Evolutionary conservation across 163 green algal species (phyloP), one percentile per base, ranked within the genome.

Genomic region (Scenedesmus sp.): DNA sequence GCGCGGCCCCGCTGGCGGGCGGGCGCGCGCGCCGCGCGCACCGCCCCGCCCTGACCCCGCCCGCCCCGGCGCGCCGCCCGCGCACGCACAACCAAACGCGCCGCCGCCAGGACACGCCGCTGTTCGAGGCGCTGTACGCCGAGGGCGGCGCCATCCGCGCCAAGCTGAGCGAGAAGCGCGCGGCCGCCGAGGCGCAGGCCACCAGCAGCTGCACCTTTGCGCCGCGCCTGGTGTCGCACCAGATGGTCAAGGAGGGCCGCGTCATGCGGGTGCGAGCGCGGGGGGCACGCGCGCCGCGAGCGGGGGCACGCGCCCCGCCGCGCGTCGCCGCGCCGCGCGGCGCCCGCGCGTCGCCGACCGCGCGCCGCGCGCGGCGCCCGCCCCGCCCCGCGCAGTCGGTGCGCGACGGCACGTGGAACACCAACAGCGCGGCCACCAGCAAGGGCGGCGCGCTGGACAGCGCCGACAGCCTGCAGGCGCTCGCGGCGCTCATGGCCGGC

Each of bases 151-250:
- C 24, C 4, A 51, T 75, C 60, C 66, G 65, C 48, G 56, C 78
- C 53, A 83, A 75, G 65, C 77, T 90, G 54, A 80, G 86, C 29
- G 70, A 79, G 63, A 34, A 86, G 70, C 83, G 83, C 20, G 58
- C 63, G 20, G 80, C 85, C 13, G 73, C 74, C 34, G 84, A 90
- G 70, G 82, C 82, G 34, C 63, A 63, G 26, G 83, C 64, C 33
- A 54, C 86, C 26, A 47, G 36, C 39, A 78, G 84, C 18, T 94
- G 89, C 86, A 95, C 89, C 58, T 95, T 95, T 73, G 69, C 60
- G 42, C 89, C 91, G 4, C 79, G 71, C 48, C 89, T 95, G 63
- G 58, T 70, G 36, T 66, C 74, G 28, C 34, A 81, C 36, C 74
- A 74, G 63, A 33, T 81, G 17, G 74, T 75, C 7, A 65, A 73